phyloP scores from a whole-genome alignment of 2,329 filamentous ascomycete species.

The Diplodia mutila region DNA sequence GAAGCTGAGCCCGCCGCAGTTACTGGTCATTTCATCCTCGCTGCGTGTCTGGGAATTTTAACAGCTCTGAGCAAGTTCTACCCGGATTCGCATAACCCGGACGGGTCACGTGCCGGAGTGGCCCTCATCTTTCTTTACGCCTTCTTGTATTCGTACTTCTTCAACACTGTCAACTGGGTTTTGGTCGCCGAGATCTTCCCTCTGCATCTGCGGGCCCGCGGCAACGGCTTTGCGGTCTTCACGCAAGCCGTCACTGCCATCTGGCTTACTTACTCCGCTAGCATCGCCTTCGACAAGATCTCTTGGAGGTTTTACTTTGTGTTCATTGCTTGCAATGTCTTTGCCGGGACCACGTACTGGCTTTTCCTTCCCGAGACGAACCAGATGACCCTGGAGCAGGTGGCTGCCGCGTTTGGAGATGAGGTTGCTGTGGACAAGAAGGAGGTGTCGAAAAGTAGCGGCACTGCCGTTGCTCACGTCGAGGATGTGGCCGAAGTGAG shows the following conservation, averaged over 20 bases:
- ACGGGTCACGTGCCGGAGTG: slow-evolving; percentile 39
- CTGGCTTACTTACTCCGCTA: slow-evolving; percentile 33
- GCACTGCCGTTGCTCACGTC: not conserved
- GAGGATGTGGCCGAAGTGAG: not conserved
- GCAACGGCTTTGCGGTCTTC: slow-evolving; percentile 39
- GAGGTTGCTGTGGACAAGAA: not conserved
- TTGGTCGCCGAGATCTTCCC: slow-evolving; percentile 43
- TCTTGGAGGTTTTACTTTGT: slow-evolving; percentile 48
- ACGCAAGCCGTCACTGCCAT: slow-evolving; percentile 32
- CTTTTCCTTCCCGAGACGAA: slow-evolving; percentile 44
- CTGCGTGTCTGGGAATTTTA: slow-evolving; percentile 35
- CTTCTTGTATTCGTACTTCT: slow-evolving; percentile 43
- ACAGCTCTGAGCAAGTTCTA: slow-evolving; percentile 33
- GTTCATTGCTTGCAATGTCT: slow-evolving; percentile 40
- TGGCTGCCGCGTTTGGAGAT: slow-evolving; percentile 42
- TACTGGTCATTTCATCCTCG: slow-evolving; percentile 35
- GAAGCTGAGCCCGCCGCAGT: slow-evolving; percentile 25
- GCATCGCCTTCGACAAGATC: slow-evolving; percentile 42
- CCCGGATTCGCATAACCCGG: slow-evolving; percentile 30
- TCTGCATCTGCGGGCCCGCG: slow-evolving; percentile 37
- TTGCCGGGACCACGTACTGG: slow-evolving; percentile 38
- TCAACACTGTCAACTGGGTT: slow-evolving; percentile 44
- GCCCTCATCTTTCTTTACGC: slow-evolving; percentile 47
- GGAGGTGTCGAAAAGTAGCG: not conserved
- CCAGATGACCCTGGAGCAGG: slow-evolving; percentile 40